Percentiles rank a stretch among this genome's conserved stretches.
Evolutionary conservation across 371 early-diverging fungal species (phyloP).

Genomic region (Syncephalastrum contaminatum): DNA sequence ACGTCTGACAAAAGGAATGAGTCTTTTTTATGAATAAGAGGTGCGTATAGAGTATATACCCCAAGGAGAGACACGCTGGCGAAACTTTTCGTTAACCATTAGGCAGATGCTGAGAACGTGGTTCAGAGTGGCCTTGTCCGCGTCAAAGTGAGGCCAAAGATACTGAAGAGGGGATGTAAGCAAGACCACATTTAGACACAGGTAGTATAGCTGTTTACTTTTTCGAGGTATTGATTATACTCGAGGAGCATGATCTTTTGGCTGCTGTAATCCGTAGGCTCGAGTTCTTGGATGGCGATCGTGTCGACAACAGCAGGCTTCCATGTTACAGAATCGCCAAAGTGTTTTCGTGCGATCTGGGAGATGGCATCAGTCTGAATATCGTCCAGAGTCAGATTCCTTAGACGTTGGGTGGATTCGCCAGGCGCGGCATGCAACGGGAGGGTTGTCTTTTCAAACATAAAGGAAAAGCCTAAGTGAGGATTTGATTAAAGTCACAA

Average conservation of each 20-base stretch:
- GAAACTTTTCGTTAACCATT: slow-evolving; percentile 85
- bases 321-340: slow-evolving; percentile 40
- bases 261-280: slow-evolving; percentile 45
- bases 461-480: slow-evolving; percentile 3
- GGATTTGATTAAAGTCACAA: slow-evolving; percentile 2
- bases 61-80: slow-evolving; percentile 63
- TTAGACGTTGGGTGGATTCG: slow-evolving; percentile 27
- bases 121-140: slow-evolving; percentile 40
- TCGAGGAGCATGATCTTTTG: slow-evolving; percentile 69
- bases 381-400: slow-evolving; percentile 48
- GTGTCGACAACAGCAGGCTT: slow-evolving; percentile 54
- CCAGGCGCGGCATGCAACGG: slow-evolving; percentile 48
- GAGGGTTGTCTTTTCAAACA: slow-evolving; percentile 45
- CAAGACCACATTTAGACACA: neutral
- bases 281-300: slow-evolving; percentile 61
- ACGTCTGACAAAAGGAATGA: slow-evolving; percentile 31
- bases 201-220: slow-evolving; percentile 38
- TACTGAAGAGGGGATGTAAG: slow-evolving; percentile 37
- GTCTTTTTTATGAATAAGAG: neutral
- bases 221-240: slow-evolving; percentile 79
- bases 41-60: slow-evolving; percentile 31
- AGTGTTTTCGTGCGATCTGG: slow-evolving; percentile 47
- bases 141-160: slow-evolving; percentile 75
- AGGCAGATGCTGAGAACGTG: slow-evolving; percentile 79
- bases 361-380: slow-evolving; percentile 60